Evolutionary conservation across 2,329 filamentous ascomycete genomes (phyloP).

Genomic region (Penicillium sp.): DNA sequence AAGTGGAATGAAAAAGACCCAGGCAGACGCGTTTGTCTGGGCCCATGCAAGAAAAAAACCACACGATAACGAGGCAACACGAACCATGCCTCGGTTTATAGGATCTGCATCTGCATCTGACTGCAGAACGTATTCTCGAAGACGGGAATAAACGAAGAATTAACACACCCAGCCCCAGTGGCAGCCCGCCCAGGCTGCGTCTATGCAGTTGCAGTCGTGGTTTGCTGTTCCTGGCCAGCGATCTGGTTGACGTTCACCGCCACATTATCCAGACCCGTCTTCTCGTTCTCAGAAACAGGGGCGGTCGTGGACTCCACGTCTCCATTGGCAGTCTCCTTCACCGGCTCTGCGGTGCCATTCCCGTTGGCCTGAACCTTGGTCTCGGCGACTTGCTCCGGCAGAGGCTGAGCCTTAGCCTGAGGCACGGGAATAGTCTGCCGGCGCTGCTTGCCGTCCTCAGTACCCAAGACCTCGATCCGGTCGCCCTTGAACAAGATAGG

Average conservation of each 20-base stretch:
- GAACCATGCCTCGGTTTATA: slow-evolving; percentile 6
- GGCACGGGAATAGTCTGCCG: slow-evolving; percentile 30
- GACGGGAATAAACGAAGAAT: neutral
- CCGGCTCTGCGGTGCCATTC: neutral
- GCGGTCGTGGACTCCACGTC: neutral
- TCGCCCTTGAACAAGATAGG: slow-evolving; percentile 39
- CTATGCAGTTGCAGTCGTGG: slow-evolving; percentile 17
- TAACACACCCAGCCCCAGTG: neutral
- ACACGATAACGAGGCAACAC: neutral
- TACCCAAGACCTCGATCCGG: slow-evolving; percentile 35
- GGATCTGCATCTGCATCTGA: neutral
- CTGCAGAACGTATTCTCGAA: neutral
- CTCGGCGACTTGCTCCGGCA: neutral
- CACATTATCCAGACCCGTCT: slow-evolving; percentile 12
- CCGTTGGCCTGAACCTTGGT: neutral
- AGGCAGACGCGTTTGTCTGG: neutral
- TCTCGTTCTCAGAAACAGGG: slow-evolving; percentile 7
- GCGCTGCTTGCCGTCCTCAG: slow-evolving; percentile 36
- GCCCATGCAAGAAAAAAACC: neutral
- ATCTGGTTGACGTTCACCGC: slow-evolving; percentile 11
- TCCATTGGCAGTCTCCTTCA: neutral
- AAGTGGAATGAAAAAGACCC: neutral
- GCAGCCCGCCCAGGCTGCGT: neutral
- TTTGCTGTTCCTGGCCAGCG: slow-evolving; percentile 8
- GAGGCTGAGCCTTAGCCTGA: neutral